phyloP scores from a whole-genome alignment of 2,329 filamentous ascomycete genomes.

The Trichothecium roseum region DNA sequence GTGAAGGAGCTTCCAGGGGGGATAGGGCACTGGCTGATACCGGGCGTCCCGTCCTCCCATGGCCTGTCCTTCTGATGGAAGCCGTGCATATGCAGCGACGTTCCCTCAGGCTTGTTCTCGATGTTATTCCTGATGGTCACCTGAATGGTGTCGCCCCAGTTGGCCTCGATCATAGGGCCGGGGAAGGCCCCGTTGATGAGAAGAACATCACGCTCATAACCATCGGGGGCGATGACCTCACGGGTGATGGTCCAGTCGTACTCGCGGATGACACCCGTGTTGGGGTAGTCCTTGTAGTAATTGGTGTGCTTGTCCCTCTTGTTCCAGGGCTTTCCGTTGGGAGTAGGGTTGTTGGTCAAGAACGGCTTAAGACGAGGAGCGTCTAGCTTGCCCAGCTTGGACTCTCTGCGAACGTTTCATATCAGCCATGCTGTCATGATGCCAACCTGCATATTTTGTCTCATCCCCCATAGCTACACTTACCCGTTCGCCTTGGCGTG shows the following conservation, averaged over 20 bases:
- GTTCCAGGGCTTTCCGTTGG: conserved; percentile 43
- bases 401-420: too few relatives aligned
- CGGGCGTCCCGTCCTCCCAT: conserved; percentile 42
- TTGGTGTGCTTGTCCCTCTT: conserved; percentile 31
- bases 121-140: conserved; percentile 64
- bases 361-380: conserved; percentile 15
- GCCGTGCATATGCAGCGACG: conserved; percentile 43
- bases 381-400: too few relatives aligned
- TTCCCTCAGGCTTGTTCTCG: conserved; percentile 33
- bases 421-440: too few relatives aligned
- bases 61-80: conserved; percentile 37
- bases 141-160: conserved; percentile 52
- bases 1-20: conserved; percentile 46
- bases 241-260: conserved; percentile 45
- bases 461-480: too few relatives aligned
- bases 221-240: conserved; percentile 42
- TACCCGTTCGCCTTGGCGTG: too few relatives aligned
- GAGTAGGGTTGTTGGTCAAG: conserved; percentile 36
- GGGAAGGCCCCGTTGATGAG: conserved; percentile 57
- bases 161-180: conserved; percentile 53
- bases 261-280: conserved; percentile 42
- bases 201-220: conserved; percentile 41
- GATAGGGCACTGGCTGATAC: conserved; percentile 54
- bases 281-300: conserved; percentile 36
- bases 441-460: too few relatives aligned